A percentile compares a stretch with the other conserved stretches of the same genome.
Evolutionary conservation across 1,284 basidiomycete genomes (phyloP).

Genomic region (Ustilago crameri): DNA sequence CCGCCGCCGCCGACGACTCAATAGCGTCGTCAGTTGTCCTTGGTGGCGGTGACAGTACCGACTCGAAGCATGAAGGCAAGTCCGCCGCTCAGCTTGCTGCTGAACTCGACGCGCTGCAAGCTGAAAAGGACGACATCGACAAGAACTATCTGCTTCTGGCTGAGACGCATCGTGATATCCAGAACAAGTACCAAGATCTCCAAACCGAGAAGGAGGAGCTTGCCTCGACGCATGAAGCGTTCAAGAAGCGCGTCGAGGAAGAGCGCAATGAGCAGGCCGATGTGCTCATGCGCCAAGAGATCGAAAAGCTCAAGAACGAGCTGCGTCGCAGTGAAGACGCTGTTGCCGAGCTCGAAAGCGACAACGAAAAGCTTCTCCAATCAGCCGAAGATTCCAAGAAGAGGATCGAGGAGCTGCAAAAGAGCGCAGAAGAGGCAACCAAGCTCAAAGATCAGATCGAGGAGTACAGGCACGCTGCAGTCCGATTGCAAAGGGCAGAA

Average conservation of each 20-base stretch:
- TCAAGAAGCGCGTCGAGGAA: conserved; percentile 50
- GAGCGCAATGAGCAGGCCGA: conserved; percentile 49
- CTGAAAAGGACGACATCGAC: conserved; percentile 73
- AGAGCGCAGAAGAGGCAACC: conserved; percentile 78
- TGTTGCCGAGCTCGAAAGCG: conserved; percentile 55
- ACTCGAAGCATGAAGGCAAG: conserved; percentile 21
- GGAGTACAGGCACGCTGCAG: conserved; percentile 81
- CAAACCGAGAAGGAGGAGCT: conserved; percentile 49
- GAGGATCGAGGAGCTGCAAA: conserved; percentile 81
- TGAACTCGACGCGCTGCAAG: conserved; percentile 75
- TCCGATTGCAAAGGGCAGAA: conserved; percentile 90
- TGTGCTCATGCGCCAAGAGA: conserved; percentile 52
- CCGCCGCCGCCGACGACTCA: conserved; percentile 21
- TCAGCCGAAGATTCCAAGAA: conserved; percentile 33
- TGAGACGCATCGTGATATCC: conserved; percentile 80
- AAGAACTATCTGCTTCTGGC: conserved; percentile 79
- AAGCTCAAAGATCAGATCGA: conserved; percentile 92
- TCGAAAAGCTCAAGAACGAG: conserved; percentile 55
- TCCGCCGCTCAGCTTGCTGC: conserved; percentile 71
- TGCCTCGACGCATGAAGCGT: conserved; percentile 27
- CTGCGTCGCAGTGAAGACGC: conserved; percentile 58
- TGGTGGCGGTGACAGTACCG: conserved; percentile 1
- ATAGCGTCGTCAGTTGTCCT: conserved; percentile 12
- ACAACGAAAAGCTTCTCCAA: conserved; percentile 51
- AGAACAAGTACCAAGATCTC: conserved; percentile 72